Conservation (phyloP, 495 filamentous ascomycete genomes). For the Tuber umbilicatum region DNA sequence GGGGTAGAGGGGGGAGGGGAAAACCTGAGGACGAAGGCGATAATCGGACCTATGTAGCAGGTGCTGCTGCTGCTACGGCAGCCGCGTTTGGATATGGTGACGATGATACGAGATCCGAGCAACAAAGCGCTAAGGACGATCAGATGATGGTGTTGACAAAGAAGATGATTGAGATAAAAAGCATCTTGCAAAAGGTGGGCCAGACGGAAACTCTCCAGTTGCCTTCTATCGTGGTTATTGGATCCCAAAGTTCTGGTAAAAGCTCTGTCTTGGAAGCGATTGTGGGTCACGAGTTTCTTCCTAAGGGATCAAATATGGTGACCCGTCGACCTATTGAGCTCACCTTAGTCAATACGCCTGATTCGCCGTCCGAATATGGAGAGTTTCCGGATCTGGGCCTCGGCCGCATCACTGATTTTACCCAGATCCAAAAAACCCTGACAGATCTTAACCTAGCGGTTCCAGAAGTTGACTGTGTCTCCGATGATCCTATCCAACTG, state of each 20-base stretch:
- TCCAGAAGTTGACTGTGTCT: slow-evolving; percentile 80
- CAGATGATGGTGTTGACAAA: slow-evolving; percentile 99
- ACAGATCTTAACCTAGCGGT: slow-evolving; percentile 94
- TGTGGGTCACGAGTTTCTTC: slow-evolving; percentile 95
- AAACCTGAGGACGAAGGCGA: slow-evolving; percentile 47
- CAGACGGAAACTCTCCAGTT: slow-evolving; percentile 80
- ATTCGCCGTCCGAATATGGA: slow-evolving; percentile 83
- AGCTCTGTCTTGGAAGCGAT: slow-evolving; percentile 96
- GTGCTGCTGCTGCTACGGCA: slow-evolving; percentile 58
- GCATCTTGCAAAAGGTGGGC: slow-evolving; percentile 80
- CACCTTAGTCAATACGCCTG: slow-evolving; percentile 90
- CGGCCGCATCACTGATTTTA: slow-evolving; percentile 87
- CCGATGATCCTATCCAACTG: slow-evolving; percentile 92
- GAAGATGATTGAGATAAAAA: slow-evolving; percentile 98
- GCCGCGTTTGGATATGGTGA: slow-evolving; percentile 68
- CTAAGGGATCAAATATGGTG: slow-evolving; percentile 98
- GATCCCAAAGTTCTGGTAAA: slow-evolving; percentile 96
- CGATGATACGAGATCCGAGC: slow-evolving; percentile 60
- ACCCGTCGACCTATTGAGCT: slow-evolving; percentile 94
- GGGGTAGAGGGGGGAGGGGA: slow-evolving; percentile 51
- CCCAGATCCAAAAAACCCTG: slow-evolving; percentile 82
- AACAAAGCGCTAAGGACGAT: slow-evolving; percentile 73
- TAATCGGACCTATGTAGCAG: slow-evolving; percentile 52
- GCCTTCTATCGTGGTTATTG: slow-evolving; percentile 96
- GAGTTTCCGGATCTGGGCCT: slow-evolving; percentile 92